Conservation (phyloP, 2,329 filamentous ascomycete genomes). For the Ceratocystis eucalypticola region DNA sequence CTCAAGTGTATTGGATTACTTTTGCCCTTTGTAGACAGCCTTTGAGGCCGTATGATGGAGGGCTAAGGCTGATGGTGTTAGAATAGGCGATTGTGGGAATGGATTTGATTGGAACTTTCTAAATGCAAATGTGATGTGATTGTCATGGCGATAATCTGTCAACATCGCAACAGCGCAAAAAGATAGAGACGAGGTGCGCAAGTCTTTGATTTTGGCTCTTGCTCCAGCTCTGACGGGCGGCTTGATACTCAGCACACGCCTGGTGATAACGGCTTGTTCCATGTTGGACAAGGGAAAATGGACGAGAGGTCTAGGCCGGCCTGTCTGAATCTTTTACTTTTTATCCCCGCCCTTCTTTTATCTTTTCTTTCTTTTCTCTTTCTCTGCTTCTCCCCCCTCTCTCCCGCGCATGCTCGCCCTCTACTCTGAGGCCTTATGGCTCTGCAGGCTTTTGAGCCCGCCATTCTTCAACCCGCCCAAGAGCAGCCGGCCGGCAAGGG, state of each 20-base stretch:
- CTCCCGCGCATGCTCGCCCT: not conserved
- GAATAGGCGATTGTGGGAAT: no score
- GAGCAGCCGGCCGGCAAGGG: not conserved
- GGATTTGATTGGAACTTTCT: not conserved
- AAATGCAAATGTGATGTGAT: not conserved
- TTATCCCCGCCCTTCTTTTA: not conserved
- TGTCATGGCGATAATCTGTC: not conserved
- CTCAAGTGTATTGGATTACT: no score
- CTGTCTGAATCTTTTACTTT: not conserved
- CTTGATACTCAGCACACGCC: not conserved
- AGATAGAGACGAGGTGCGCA: not conserved
- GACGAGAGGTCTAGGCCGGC: not conserved
- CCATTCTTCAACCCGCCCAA: not conserved
- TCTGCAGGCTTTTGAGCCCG: not conserved
- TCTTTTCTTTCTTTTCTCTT: not conserved
- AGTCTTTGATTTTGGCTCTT: no score
- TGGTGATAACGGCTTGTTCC: not conserved
- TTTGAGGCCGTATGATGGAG: not conserved
- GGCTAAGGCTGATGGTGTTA: not conserved
- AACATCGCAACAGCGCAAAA: not conserved
- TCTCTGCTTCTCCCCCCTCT: not conserved
- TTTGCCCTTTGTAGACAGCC: not conserved
- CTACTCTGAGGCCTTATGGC: not conserved
- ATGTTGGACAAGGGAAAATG: not conserved
- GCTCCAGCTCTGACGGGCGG: not conserved